Base-by-base conservation (phyloP, 768 basidiomycete species). In the Leccinum subgranulosum region DNA sequence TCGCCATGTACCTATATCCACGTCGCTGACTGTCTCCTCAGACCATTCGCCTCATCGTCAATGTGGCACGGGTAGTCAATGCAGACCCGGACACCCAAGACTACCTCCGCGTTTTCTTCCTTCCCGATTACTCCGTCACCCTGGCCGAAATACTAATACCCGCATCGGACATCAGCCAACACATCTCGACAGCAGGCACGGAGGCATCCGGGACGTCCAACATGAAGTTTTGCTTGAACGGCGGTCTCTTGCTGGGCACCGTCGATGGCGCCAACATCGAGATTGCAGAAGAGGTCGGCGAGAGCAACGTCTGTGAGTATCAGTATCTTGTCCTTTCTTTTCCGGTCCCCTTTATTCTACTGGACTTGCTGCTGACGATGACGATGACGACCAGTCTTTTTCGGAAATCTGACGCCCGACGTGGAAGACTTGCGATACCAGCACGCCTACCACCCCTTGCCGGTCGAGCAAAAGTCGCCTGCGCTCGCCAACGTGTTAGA, bases 261-360 rank as follows among this genome's bases (percentile, higher is more conserved):
- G 90, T 91, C 76, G 93, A 99, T 74, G 96, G 96, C 54, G 96
- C 96, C 19, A 95, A 93, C 66, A 93, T 94, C 58, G 95, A 98
- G 76, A 98, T 98, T 62, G 94, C 92, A 4, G 93, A 98, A 67
- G 94, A 97, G 71, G 88, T 94, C 49, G 96, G 95, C 29, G 92
- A 94, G 68, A 85, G 82, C 66, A 92, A 96, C 70, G 93, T 94
- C 66, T 94, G 91, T 90, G 50, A 57, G 62, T 7, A 17, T 27
- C 4, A 57, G 62, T 7, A 17, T 27, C 4, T 29, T 9, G 2
- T 31, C 9, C 3, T 28, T 48, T 39, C 17, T 21, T 36, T 11
- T 1, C 25, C 25, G 25, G 25, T 25, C 25, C 25, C 4, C 3
- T 5, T 25, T 34, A 25, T 2, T 34, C 11, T 23, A 11, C 8